Evolutionary conservation across 768 basidiomycete species (phyloP).

Genomic region (Tulasnella sp.): DNA sequence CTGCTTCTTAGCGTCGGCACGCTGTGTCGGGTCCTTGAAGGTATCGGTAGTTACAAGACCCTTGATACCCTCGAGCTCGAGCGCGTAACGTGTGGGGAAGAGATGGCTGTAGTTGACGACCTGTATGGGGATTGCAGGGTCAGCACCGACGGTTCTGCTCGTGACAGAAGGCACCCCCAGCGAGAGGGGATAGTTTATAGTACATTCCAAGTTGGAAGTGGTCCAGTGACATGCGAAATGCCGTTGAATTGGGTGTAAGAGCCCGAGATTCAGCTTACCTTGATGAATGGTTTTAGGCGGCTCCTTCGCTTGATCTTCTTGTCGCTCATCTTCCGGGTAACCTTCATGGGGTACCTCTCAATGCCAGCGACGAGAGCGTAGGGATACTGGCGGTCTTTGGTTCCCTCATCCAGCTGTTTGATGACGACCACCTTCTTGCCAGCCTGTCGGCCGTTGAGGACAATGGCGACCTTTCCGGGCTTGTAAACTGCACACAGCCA

Average conservation of each 20-base stretch:
- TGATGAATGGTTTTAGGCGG: constrained; percentile 99
- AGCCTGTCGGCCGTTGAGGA: constrained; percentile 98
- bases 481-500: constrained; percentile 71
- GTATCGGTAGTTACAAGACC: constrained; percentile 81
- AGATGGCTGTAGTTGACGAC: constrained; percentile 98
- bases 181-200: neutral
- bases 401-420: constrained; percentile 96
- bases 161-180: neutral
- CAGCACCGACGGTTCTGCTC: neutral
- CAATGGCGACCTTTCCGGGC: constrained; percentile 96
- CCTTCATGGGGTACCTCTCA: constrained; percentile 97
- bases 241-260: neutral
- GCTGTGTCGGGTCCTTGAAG: constrained; percentile 96
- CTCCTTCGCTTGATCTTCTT: constrained; percentile 91
- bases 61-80: constrained; percentile 95
- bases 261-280: constrained; percentile 58
- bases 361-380: constrained; percentile 98
- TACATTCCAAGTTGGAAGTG: neutral
- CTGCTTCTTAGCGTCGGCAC: constrained; percentile 92
- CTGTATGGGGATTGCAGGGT: constrained; percentile 47
- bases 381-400: constrained; percentile 94
- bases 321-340: constrained; percentile 95
- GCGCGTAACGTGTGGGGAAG: constrained; percentile 98
- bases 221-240: neutral
- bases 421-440: constrained; percentile 99